These are phyloP conservation scores for Lactarius psammicola DNA, from an alignment of 768 basidiomycete species.

Conservation along the genomic window DNA sequence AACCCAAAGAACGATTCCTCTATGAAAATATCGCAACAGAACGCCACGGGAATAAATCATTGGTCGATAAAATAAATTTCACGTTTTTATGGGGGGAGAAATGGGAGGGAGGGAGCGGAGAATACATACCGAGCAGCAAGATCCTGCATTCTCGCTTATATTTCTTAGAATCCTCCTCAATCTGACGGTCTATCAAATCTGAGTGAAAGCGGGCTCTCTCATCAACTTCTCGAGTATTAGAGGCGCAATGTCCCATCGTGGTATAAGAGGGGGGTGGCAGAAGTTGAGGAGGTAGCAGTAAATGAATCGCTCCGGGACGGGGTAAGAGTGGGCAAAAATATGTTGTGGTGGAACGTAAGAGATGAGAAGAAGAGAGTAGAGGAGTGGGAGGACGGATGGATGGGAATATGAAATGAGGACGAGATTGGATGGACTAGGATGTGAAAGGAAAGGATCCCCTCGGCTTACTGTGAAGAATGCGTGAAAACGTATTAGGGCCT, in stretches of 20 bases:
- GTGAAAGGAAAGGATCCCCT: too few relatives aligned
- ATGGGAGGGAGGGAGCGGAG: background rate
- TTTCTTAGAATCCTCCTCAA: conserved; percentile 81
- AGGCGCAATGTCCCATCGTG: conserved; percentile 68
- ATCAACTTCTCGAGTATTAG: conserved; percentile 51
- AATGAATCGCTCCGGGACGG: background rate
- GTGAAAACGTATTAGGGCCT: too few relatives aligned
- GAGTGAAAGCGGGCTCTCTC: conserved; percentile 54
- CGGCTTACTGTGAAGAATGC: too few relatives aligned
- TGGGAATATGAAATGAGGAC: too few relatives aligned
- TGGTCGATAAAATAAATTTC: too few relatives aligned
- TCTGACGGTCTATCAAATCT: conserved; percentile 76
- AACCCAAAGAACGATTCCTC: too few relatives aligned
- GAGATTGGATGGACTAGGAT: too few relatives aligned
- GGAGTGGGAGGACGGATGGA: too few relatives aligned
- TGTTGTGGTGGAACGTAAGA: too few relatives aligned
- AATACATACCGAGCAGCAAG: conserved; percentile 76
- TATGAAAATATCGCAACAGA: background rate
- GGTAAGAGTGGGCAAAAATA: background rate
- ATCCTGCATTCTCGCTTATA: conserved; percentile 92
- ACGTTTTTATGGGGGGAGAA: too few relatives aligned
- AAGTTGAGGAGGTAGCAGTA: conserved; percentile 1
- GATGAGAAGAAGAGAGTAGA: background rate
- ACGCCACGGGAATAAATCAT: background rate
- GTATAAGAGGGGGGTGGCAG: background rate